These are phyloP conservation scores for Crataegus laevigata DNA, from an alignment of 306 rosid species.

Conservation along the genomic window DNA sequence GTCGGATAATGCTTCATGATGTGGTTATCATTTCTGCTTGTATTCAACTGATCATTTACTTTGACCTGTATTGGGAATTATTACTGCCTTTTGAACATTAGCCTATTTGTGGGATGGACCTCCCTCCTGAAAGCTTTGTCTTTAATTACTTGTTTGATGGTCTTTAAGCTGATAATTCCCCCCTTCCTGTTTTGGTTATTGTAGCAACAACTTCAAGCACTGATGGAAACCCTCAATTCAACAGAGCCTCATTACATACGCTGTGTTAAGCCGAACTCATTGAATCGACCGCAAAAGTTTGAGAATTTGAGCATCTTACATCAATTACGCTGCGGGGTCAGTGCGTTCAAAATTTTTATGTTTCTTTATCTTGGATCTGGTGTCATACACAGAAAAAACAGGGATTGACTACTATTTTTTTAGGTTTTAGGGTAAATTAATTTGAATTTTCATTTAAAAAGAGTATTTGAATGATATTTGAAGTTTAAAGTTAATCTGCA, in stretches of 20 bases:
- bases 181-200: slow-evolving; percentile 3
- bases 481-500: neutral
- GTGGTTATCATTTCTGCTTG: neutral
- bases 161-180: neutral
- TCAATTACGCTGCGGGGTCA: slow-evolving; percentile 95
- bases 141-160: neutral
- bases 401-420: neutral
- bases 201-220: slow-evolving; percentile 98
- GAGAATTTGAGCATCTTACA: slow-evolving; percentile 86
- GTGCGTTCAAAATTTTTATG: slow-evolving; percentile 29
- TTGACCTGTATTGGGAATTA: neutral
- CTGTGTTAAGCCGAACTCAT: slow-evolving; percentile 93
- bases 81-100: neutral
- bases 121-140: neutral
- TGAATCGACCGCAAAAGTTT: slow-evolving; percentile 79
- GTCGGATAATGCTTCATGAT: neutral
- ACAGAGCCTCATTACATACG: slow-evolving; percentile 97
- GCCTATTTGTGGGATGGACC: neutral
- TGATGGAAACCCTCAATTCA: slow-evolving; percentile 78
- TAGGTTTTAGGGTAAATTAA: neutral
- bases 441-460: neutral
- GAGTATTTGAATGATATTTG: neutral
- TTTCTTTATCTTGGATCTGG: slow-evolving; percentile 17
- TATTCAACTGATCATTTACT: neutral
- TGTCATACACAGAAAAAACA: neutral